Percentiles rank a stretch among this genome's conserved stretches.
Evolutionary conservation across 345 rosid species (phyloP).

Genomic region (Pistacia integerrima): DNA sequence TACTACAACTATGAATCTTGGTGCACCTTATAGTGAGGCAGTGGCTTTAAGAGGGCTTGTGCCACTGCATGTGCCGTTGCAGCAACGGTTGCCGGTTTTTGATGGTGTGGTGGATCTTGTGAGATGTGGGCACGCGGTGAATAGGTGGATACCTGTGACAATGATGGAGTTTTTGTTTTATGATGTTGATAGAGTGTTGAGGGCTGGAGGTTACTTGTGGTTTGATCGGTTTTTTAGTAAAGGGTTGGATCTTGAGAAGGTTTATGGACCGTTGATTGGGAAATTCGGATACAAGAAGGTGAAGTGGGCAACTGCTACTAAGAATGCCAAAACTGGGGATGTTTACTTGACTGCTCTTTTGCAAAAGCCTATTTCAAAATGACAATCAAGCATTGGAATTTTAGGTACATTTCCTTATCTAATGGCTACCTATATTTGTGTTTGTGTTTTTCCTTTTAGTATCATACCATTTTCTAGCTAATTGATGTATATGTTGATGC

Average conservation of each 20-base stretch:
- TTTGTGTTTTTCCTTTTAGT: not conserved
- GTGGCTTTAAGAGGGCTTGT: slow-evolving; percentile 85
- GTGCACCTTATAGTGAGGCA: slow-evolving; percentile 87
- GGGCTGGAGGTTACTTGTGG: slow-evolving; percentile 92
- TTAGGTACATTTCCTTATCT: slow-evolving; percentile 27
- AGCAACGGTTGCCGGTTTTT: slow-evolving; percentile 89
- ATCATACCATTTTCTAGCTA: not conserved
- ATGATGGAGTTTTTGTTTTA: slow-evolving; percentile 85
- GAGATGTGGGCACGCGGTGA: slow-evolving; percentile 86
- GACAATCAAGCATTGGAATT: slow-evolving; percentile 19
- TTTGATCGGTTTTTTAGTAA: slow-evolving; percentile 87
- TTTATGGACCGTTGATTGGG: slow-evolving; percentile 78
- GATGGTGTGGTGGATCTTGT: slow-evolving; percentile 94
- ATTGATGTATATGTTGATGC: not conserved
- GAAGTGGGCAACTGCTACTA: slow-evolving; percentile 85
- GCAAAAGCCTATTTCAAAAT: slow-evolving; percentile 79
- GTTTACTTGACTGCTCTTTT: slow-evolving; percentile 88
- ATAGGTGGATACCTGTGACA: slow-evolving; percentile 85
- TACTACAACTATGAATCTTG: slow-evolving; percentile 91
- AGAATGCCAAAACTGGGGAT: slow-evolving; percentile 85
- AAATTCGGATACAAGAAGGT: slow-evolving; percentile 92
- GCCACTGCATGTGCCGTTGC: slow-evolving; percentile 89
- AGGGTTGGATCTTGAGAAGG: slow-evolving; percentile 62
- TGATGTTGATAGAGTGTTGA: slow-evolving; percentile 81
- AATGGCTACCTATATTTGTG: not conserved